These are phyloP conservation scores for Limnomonas spitsbergensis DNA, from an alignment of 139 green algal species.

Conservation along the genomic window DNA sequence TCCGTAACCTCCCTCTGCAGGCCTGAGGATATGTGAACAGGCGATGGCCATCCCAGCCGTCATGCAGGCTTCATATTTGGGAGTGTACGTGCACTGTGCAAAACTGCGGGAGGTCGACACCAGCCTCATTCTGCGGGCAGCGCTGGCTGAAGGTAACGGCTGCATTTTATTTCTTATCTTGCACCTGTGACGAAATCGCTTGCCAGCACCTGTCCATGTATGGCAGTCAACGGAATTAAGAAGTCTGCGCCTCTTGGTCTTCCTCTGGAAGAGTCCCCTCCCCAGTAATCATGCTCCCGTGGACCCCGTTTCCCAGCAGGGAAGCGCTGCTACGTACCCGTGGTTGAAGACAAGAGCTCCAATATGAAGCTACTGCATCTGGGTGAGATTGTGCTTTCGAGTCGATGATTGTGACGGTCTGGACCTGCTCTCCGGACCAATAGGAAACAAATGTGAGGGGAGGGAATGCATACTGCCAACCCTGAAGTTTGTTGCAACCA, in stretches of 20 bases:
- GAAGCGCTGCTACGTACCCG: conserved; percentile 63
- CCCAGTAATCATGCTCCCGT: background rate
- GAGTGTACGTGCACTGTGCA: conserved; percentile 64
- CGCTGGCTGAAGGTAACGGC: conserved; percentile 37
- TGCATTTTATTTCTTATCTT: background rate
- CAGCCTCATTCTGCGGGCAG: conserved; percentile 36
- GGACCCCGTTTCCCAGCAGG: conserved; percentile 16
- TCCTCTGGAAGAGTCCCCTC: too few species aligned
- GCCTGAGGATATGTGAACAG: background rate
- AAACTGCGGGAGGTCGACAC: conserved; percentile 74
- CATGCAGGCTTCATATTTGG: conserved; percentile 27
- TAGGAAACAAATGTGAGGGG: too few species aligned
- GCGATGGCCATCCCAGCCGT: conserved; percentile 14
- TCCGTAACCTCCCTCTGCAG: too few species aligned
- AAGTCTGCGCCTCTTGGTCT: too few species aligned
- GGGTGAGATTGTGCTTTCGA: conserved; percentile 27
- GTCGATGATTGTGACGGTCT: background rate
- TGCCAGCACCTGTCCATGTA: background rate
- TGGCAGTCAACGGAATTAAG: too few species aligned
- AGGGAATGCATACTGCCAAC: background rate
- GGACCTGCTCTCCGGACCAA: background rate
- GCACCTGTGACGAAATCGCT: background rate
- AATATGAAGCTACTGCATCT: conserved; percentile 84
- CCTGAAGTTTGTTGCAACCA: background rate
- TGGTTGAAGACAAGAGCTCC: conserved; percentile 65